Conservation (phyloP, 768 basidiomycete genomes). For the Tulasnella calospora region DNA sequence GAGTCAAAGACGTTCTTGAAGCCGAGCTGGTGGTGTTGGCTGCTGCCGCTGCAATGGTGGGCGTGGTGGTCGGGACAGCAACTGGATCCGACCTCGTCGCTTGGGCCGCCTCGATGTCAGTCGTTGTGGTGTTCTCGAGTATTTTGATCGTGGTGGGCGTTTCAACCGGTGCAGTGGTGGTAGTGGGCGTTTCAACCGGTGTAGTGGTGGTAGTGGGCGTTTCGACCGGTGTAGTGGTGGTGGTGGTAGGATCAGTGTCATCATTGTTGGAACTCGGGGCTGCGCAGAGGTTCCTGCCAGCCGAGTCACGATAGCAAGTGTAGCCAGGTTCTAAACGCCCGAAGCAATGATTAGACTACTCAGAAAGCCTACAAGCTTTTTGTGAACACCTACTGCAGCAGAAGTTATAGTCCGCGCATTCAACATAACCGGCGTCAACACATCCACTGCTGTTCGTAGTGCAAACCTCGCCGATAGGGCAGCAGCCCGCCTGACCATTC, state of each 20-base stretch:
- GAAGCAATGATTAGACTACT: background rate
- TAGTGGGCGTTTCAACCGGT: too few species aligned
- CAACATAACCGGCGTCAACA: background rate
- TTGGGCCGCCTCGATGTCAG: background rate
- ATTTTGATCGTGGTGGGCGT: background rate
- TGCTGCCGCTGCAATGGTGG: background rate
- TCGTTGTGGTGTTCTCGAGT: background rate
- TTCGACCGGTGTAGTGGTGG: too few species aligned
- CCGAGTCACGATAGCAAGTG: background rate
- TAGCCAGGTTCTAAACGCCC: background rate
- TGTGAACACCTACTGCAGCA: background rate
- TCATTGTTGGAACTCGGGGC: background rate
- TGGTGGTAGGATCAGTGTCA: background rate
- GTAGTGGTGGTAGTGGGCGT: too few species aligned
- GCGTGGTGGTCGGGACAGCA: background rate
- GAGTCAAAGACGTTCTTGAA: background rate
- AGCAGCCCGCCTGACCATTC: background rate
- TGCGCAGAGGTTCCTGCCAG: background rate
- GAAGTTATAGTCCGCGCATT: background rate
- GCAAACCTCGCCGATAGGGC: slow-evolving; percentile 1
- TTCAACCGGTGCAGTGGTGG: too few species aligned
- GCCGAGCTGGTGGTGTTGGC: background rate
- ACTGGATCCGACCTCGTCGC: background rate
- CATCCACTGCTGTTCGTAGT: background rate
- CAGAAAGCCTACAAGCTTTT: background rate